These are phyloP conservation scores for Chlamydomonas eustigma DNA, from an alignment of 139 green algal species.

Conservation along the genomic window DNA sequence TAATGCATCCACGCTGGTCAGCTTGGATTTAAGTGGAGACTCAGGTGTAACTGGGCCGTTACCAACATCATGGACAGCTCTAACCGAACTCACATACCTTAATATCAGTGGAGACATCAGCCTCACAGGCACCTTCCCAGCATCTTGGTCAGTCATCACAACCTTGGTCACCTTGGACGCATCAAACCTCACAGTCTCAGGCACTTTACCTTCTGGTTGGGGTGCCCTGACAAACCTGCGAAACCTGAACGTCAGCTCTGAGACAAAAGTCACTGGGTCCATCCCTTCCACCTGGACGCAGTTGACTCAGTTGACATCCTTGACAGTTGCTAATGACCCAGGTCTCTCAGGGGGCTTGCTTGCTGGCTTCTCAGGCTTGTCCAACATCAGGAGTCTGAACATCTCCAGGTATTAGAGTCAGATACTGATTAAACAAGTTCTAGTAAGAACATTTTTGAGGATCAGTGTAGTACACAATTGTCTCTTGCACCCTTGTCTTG, in stretches of 20 bases:
- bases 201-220: constrained; percentile 17
- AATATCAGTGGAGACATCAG: not conserved
- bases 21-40: constrained; percentile 1
- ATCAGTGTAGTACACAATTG: no score
- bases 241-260: not conserved
- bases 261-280: not conserved
- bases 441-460: no score
- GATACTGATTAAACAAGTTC: no score
- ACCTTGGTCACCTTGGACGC: constrained; percentile 9
- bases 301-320: not conserved
- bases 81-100: not conserved
- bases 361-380: not conserved
- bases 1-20: not conserved
- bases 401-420: not conserved
- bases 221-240: not conserved
- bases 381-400: not conserved
- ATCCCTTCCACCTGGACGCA: not conserved
- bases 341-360: not conserved
- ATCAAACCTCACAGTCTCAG: constrained; percentile 2
- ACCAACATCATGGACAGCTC: not conserved
- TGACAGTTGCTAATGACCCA: constrained; percentile 6
- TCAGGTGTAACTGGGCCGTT: not conserved
- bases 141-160: constrained; percentile 8
- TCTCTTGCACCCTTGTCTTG: no score
- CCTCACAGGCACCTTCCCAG: constrained; percentile 8